A percentile compares a stretch with the other conserved stretches of the same genome.
Evolutionary conservation across 768 basidiomycete species (phyloP).

Genomic region (Psilocybe azurescens): DNA sequence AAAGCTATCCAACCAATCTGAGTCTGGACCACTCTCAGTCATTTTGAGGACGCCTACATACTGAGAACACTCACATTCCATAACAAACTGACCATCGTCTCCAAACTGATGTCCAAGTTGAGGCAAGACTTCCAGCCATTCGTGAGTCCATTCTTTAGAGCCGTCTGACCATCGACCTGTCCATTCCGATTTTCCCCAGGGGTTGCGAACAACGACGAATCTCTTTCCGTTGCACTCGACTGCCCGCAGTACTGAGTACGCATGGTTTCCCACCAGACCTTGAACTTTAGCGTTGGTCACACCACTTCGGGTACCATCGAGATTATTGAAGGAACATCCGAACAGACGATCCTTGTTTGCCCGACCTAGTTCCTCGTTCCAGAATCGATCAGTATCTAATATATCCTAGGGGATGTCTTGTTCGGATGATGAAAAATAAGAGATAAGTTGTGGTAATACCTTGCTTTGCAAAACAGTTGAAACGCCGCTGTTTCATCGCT

Average conservation of each 20-base stretch:
- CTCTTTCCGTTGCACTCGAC: constrained; percentile 49
- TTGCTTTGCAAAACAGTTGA: constrained; percentile 48
- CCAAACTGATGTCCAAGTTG: constrained; percentile 49
- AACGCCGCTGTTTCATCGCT: constrained; percentile 41
- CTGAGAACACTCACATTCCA: constrained; percentile 44
- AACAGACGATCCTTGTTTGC: constrained; percentile 59
- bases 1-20: constrained; percentile 50
- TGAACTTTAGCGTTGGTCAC: constrained; percentile 32
- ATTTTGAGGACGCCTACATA: not conserved
- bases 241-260: constrained; percentile 53
- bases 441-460: constrained; percentile 24
- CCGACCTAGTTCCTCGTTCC: constrained; percentile 55
- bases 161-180: constrained; percentile 56
- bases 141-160: constrained; percentile 52
- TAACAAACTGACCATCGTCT: constrained; percentile 52
- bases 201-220: constrained; percentile 52
- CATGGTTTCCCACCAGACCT: constrained; percentile 47
- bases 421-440: not conserved
- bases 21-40: constrained; percentile 26
- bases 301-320: constrained; percentile 39
- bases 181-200: constrained; percentile 56
- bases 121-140: constrained; percentile 48
- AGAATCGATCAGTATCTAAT: constrained; percentile 54
- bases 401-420: constrained; percentile 40
- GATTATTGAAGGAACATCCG: constrained; percentile 50